Evolutionary conservation across 768 basidiomycete species (phyloP).

Genomic region (Panellus pusillus): DNA sequence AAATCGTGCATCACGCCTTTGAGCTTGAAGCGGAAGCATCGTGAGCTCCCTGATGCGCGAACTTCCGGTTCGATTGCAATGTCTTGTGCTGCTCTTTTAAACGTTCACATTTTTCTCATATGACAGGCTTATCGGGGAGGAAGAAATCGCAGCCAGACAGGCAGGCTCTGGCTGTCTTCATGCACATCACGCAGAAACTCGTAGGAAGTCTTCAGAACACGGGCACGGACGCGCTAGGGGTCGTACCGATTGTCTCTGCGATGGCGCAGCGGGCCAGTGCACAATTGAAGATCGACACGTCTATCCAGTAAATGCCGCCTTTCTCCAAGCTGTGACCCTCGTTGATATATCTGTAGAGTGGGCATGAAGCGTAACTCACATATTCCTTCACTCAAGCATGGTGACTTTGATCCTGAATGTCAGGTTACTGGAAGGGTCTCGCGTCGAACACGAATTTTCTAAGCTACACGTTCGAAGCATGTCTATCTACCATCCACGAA

Average conservation of each 20-base stretch:
- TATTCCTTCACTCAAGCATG: too few relatives aligned
- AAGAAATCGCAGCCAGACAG: not conserved
- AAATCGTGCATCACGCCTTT: slow-evolving; percentile 1
- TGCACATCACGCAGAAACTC: not conserved
- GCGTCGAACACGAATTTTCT: not conserved
- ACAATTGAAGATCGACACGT: not conserved
- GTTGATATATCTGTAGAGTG: not conserved
- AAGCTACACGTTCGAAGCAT: not conserved
- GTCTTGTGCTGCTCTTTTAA: not conserved
- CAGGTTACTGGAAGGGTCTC: slow-evolving; percentile 5
- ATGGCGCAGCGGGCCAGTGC: slow-evolving; percentile 6
- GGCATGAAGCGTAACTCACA: slow-evolving; percentile 5
- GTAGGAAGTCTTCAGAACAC: not conserved
- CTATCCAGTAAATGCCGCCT: not conserved
- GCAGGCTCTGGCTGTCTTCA: not conserved
- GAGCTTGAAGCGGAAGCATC: not conserved
- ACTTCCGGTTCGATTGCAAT: not conserved
- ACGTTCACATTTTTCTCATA: not conserved
- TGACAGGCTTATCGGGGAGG: not conserved
- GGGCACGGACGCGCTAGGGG: not conserved
- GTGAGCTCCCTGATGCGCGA: not conserved
- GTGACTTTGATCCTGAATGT: not conserved
- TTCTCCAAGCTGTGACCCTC: not conserved
- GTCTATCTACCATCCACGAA: not conserved
- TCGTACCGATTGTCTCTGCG: not conserved